A percentile compares a stretch with the other conserved stretches of the same genome.
Evolutionary conservation across 495 filamentous ascomycete species (phyloP).

Genomic region (Aspergillus baeticus): DNA sequence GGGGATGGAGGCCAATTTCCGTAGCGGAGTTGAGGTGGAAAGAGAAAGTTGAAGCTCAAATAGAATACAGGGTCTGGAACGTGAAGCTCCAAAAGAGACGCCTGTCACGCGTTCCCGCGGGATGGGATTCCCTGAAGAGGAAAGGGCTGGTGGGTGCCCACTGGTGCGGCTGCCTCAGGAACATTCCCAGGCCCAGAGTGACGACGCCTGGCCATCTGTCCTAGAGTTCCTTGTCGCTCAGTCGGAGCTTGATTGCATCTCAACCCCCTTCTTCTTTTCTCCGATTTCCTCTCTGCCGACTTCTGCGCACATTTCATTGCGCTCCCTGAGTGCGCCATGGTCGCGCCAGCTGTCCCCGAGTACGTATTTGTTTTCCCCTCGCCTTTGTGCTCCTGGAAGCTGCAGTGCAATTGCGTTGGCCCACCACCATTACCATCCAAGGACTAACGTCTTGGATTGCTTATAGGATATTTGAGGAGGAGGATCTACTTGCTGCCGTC

Average conservation of each 20-base stretch:
- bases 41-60: not conserved
- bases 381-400: conserved; percentile 33
- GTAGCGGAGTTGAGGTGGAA: not conserved
- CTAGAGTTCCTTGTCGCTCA: not conserved
- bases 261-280: conserved; percentile 9
- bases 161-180: conserved; percentile 28
- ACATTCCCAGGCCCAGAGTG: conserved; percentile 18
- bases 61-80: not conserved
- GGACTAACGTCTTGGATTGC: conserved; percentile 20
- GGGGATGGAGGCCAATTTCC: not conserved
- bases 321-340: conserved; percentile 60
- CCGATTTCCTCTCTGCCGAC: not conserved
- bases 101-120: conserved; percentile 29
- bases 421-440: conserved; percentile 7
- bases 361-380: conserved; percentile 47
- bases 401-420: conserved; percentile 21
- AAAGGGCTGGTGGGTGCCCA: conserved; percentile 24
- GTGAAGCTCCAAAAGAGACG: conserved; percentile 18
- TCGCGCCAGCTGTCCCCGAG: conserved; percentile 88
- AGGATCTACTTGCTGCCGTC: conserved; percentile 82
- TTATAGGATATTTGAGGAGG: conserved; percentile 78
- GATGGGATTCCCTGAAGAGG: conserved; percentile 28
- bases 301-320: conserved; percentile 12
- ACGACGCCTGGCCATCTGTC: conserved; percentile 14
- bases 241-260: conserved; percentile 7